Evolutionary conservation across 441 rosid species (phyloP).

Genomic region (Erodium trifolium): DNA sequence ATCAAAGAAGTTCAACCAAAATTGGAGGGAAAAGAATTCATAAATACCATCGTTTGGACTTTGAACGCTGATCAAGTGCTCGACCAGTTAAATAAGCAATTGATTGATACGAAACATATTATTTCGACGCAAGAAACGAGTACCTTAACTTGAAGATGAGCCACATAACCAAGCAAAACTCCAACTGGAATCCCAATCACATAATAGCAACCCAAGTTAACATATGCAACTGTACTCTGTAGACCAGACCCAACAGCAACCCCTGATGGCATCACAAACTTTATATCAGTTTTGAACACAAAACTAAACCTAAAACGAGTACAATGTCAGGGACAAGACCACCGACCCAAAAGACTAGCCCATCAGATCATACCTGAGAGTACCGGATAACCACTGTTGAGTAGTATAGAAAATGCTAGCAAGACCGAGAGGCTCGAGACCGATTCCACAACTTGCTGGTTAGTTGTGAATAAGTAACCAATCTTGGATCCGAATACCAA

Average conservation of each 20-base stretch:
- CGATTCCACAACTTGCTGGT: conserved; percentile 31
- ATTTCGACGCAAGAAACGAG: not conserved
- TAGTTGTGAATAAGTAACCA: conserved; percentile 37
- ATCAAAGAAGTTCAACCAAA: too few relatives aligned
- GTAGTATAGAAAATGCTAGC: conserved; percentile 46
- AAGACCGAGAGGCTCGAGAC: conserved; percentile 18
- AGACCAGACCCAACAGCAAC: conserved; percentile 38
- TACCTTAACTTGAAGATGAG: conserved; percentile 24
- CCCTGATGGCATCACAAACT: conserved; percentile 27
- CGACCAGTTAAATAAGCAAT: too few relatives aligned
- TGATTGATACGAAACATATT: too few relatives aligned
- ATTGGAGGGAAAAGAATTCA: too few relatives aligned
- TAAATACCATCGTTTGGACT: too few relatives aligned
- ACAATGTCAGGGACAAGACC: too few relatives aligned
- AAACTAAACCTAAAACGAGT: not conserved
- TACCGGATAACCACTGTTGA: conserved; percentile 49
- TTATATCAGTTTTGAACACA: not conserved
- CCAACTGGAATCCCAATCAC: conserved; percentile 38
- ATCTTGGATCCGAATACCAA: conserved; percentile 33
- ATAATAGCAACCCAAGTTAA: conserved; percentile 34
- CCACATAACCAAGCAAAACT: conserved; percentile 29
- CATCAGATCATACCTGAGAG: conserved; percentile 35
- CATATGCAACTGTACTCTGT: conserved; percentile 33
- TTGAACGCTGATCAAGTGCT: too few relatives aligned
- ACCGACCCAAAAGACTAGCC: too few relatives aligned